A percentile compares a stretch with the other conserved stretches of the same genome.
Evolutionary conservation across 1,284 basidiomycete genomes (phyloP).

Genomic region (Moniliophthora roreri): DNA sequence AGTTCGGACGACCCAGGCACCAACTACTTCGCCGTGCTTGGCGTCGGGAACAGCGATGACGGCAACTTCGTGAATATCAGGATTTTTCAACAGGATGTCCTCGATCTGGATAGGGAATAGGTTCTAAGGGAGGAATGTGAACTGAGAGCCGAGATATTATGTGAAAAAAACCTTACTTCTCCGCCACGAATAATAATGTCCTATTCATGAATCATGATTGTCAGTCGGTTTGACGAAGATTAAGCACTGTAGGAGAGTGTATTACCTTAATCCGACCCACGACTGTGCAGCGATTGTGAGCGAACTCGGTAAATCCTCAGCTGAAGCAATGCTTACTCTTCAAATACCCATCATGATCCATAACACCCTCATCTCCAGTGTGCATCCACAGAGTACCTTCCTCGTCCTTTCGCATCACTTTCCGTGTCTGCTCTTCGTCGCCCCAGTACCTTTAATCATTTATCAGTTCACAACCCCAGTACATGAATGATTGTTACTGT

Average conservation of each 20-base stretch:
- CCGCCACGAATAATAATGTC: conserved; percentile 90
- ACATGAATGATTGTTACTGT: not conserved
- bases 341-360: conserved; percentile 84
- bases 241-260: too few relatives aligned
- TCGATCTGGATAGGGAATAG: conserved; percentile 87
- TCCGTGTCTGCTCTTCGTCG: conserved; percentile 67
- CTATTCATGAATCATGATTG: conserved; percentile 29
- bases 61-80: conserved; percentile 70
- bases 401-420: conserved; percentile 54
- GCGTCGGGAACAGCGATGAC: conserved; percentile 73
- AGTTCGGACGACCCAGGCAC: conserved; percentile 69
- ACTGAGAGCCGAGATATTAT: not conserved
- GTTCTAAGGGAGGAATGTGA: conserved; percentile 44
- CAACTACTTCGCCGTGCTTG: conserved; percentile 76
- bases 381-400: conserved; percentile 77
- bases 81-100: conserved; percentile 66
- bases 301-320: too few relatives aligned
- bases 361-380: conserved; percentile 81
- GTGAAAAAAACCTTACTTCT: conserved; percentile 47
- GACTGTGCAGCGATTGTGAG: conserved; percentile 40
- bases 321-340: conserved; percentile 43
- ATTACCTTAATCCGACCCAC: conserved; percentile 74
- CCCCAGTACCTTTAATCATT: conserved; percentile 68
- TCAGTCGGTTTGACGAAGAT: conserved; percentile 4
- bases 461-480: not conserved